Evolutionary conservation across 345 rosid species (phyloP).

Genomic region (rapeseed (Brassica napus)): DNA sequence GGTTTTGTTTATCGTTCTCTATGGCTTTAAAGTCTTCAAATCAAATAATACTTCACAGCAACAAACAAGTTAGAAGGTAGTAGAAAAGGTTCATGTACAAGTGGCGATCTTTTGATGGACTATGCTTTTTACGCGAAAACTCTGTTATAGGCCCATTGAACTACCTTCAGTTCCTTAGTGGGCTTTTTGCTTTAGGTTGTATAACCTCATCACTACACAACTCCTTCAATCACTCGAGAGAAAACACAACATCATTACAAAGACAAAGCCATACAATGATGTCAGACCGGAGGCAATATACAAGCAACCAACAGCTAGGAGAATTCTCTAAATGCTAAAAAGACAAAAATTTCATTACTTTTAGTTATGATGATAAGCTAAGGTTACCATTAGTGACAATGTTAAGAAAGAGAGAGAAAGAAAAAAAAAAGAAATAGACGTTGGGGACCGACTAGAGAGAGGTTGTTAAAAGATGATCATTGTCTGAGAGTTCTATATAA

Average conservation of each 20-base stretch:
- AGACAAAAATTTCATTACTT: constrained; percentile 8
- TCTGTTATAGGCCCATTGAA: not conserved
- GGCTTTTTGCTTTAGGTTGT: not conserved
- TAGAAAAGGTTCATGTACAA: not conserved
- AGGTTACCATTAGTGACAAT: constrained; percentile 19
- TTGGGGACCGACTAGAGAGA: constrained; percentile 22
- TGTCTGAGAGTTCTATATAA: constrained; percentile 11
- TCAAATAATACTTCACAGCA: not conserved
- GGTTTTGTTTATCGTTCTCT: not conserved
- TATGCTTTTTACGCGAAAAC: not conserved
- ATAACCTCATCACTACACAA: not conserved
- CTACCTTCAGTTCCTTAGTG: not conserved
- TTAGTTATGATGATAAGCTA: constrained; percentile 10
- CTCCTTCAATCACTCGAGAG: not conserved
- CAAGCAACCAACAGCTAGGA: not conserved
- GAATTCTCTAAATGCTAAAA: not conserved
- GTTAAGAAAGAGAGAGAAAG: not conserved
- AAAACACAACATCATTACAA: not conserved
- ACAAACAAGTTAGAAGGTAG: not conserved
- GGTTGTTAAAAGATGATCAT: constrained; percentile 25
- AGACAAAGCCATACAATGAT: not conserved
- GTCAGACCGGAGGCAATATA: not conserved
- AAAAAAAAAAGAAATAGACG: not conserved
- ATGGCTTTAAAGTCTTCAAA: not conserved
- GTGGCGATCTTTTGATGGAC: not conserved